These are phyloP conservation scores for Clonostachys chloroleuca DNA, from an alignment of 2,329 filamentous ascomycete genomes.

Conservation along the genomic window DNA sequence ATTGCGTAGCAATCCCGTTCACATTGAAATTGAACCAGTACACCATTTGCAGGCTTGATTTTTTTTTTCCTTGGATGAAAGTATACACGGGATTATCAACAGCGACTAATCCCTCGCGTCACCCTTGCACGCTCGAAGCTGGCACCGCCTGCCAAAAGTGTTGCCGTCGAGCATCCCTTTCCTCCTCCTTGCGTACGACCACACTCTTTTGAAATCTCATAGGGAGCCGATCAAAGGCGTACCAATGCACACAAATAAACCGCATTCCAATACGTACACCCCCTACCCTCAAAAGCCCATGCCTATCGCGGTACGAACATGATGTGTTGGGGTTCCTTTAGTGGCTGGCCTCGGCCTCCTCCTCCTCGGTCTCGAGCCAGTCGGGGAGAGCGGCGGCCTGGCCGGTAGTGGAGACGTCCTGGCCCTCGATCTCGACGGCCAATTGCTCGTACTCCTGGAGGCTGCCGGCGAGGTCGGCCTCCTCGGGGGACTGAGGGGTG, in stretches of 20 bases:
- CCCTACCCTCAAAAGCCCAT: neutral
- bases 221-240: no score
- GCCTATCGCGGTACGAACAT: neutral
- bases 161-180: neutral
- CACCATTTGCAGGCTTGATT: slow-evolving; percentile 1
- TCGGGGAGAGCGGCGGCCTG: slow-evolving; percentile 55
- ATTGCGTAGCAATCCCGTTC: neutral
- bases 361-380: slow-evolving; percentile 83
- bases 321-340: slow-evolving; percentile 22
- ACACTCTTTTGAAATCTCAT: neutral
- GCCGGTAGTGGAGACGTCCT: slow-evolving; percentile 59
- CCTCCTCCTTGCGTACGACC: neutral
- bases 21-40: slow-evolving; percentile 1
- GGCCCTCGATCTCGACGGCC: slow-evolving; percentile 90
- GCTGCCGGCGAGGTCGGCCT: slow-evolving; percentile 86
- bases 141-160: neutral
- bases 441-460: slow-evolving; percentile 93
- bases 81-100: slow-evolving; percentile 4
- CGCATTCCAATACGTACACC: neutral
- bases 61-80: slow-evolving; percentile 1
- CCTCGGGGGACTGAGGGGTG: slow-evolving; percentile 84
- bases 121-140: neutral
- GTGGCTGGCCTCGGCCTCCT: slow-evolving; percentile 45
- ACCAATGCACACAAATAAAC: neutral
- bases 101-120: neutral